phyloP scores from a whole-genome alignment of 2,329 filamentous ascomycete species.

The Leptographium galeiforme region DNA sequence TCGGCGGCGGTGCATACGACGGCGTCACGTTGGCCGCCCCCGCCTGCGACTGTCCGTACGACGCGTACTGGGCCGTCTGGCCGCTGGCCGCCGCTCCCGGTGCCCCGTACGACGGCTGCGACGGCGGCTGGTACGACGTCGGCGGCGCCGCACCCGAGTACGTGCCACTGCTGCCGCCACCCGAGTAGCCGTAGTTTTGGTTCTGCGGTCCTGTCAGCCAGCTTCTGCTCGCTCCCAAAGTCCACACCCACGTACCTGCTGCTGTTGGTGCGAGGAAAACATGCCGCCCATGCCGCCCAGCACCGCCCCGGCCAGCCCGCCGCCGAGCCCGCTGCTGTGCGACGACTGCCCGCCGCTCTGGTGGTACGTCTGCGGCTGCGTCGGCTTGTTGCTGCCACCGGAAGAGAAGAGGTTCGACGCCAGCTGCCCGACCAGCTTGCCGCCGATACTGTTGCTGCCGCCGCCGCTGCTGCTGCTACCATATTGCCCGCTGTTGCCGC shows the following conservation, averaged over 20 bases:
- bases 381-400: constrained; percentile 32
- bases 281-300: constrained; percentile 40
- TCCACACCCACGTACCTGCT: constrained; percentile 19
- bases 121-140: constrained; percentile 38
- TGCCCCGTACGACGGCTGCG: background rate
- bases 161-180: constrained; percentile 35
- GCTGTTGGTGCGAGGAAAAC: constrained; percentile 31
- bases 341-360: constrained; percentile 27
- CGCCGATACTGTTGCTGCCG: constrained; percentile 22
- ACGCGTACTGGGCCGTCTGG: background rate
- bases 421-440: constrained; percentile 45
- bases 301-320: constrained; percentile 37
- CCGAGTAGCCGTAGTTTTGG: constrained; percentile 48
- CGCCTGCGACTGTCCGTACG: constrained; percentile 1
- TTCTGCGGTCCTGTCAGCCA: background rate
- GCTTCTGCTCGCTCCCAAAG: background rate
- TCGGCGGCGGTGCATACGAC: background rate
- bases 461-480: constrained; percentile 21
- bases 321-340: constrained; percentile 15
- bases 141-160: constrained; percentile 53
- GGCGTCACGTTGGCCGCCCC: background rate
- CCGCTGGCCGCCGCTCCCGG: background rate
- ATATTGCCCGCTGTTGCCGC: constrained; percentile 15
- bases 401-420: constrained; percentile 41
- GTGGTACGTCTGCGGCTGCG: constrained; percentile 30